These are phyloP conservation scores for Lathyrus tuberosus DNA, from an alignment of 306 rosid genomes.

Conservation along the genomic window DNA sequence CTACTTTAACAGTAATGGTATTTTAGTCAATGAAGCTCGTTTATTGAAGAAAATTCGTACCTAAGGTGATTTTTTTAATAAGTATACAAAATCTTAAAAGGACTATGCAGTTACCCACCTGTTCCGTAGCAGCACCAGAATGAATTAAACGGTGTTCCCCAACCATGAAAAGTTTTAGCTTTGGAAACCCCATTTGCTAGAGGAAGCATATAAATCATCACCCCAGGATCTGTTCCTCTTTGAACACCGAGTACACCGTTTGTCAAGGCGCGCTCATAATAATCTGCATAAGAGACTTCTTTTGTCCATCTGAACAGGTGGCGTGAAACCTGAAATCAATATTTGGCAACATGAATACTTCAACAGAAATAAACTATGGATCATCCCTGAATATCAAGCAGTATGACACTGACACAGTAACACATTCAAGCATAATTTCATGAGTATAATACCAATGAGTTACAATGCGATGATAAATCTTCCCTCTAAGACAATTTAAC, in stretches of 20 bases:
- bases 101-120: slow-evolving; percentile 42
- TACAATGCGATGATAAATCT: slow-evolving; percentile 4
- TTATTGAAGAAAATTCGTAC: too few species aligned
- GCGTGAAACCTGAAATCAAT: slow-evolving; percentile 75
- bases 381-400: not conserved
- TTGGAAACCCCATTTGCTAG: slow-evolving; percentile 71
- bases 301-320: slow-evolving; percentile 84
- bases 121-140: slow-evolving; percentile 99
- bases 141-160: slow-evolving; percentile 64
- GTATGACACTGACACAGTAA: not conserved
- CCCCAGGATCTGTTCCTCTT: slow-evolving; percentile 94
- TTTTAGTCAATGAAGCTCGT: too few species aligned
- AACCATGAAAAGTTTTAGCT: slow-evolving; percentile 57
- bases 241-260: slow-evolving; percentile 87
- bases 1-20: not conserved
- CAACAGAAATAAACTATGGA: slow-evolving; percentile 11
- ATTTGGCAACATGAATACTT: not conserved
- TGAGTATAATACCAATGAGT: slow-evolving; percentile 24
- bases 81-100: too few species aligned
- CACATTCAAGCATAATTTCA: not conserved
- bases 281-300: slow-evolving; percentile 80
- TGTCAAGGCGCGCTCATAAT: slow-evolving; percentile 87
- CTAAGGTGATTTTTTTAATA: too few species aligned
- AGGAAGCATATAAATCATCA: slow-evolving; percentile 95
- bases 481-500: not conserved